These are phyloP conservation scores for Metarhizium sp. DNA, from an alignment of 2,329 filamentous ascomycete genomes.

Conservation along the genomic window DNA sequence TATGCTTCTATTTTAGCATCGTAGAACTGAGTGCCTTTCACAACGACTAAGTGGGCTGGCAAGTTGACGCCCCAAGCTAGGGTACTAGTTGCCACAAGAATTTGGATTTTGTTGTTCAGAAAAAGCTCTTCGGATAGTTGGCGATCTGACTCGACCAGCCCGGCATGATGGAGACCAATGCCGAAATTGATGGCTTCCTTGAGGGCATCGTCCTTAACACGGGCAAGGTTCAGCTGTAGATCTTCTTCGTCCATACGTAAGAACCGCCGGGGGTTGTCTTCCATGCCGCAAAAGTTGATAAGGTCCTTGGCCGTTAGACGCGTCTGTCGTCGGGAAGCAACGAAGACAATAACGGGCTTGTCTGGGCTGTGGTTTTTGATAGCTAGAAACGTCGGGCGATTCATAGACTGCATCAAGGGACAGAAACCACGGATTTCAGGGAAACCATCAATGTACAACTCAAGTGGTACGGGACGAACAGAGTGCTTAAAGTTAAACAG, in stretches of 20 bases:
- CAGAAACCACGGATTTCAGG: constrained; percentile 93
- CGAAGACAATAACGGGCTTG: constrained; percentile 97
- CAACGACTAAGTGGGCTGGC: constrained; percentile 91
- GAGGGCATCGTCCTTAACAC: constrained; percentile 88
- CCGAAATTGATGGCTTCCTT: constrained; percentile 94
- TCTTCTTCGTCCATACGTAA: constrained; percentile 93
- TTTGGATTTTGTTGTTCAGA: constrained; percentile 95
- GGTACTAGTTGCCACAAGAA: constrained; percentile 90
- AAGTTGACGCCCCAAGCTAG: constrained; percentile 97
- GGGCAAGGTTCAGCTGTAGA: constrained; percentile 72
- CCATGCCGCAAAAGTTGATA: constrained; percentile 97
- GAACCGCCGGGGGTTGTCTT: constrained; percentile 91
- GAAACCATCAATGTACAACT: constrained; percentile 97
- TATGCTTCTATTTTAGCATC: constrained; percentile 97
- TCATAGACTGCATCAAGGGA: constrained; percentile 98
- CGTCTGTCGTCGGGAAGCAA: constrained; percentile 90
- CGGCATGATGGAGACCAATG: constrained; percentile 93
- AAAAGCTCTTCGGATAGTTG: constrained; percentile 91
- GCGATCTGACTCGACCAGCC: constrained; percentile 88
- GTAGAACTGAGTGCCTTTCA: constrained; percentile 97
- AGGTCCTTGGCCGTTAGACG: constrained; percentile 90
- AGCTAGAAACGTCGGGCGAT: constrained; percentile 88
- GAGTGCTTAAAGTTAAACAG: constrained; percentile 97
- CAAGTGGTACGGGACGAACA: constrained; percentile 87
- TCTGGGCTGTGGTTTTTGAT: constrained; percentile 94